These are phyloP conservation scores for Rhizoclosmatium sp. DNA, from an alignment of 192 early-diverging fungal species.

Conservation along the genomic window DNA sequence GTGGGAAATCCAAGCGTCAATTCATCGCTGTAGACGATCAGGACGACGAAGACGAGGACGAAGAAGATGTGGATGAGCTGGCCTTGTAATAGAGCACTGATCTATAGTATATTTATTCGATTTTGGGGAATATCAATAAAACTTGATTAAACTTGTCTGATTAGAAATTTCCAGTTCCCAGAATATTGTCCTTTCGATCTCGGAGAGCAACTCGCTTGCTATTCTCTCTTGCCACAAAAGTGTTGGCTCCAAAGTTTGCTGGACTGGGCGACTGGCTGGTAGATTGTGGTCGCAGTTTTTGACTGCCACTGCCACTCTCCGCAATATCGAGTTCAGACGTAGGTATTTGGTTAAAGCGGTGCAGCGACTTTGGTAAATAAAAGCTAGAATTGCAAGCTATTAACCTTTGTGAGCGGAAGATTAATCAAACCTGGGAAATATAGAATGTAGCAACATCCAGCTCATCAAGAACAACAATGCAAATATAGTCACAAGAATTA, in stretches of 20 bases:
- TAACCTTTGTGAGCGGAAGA: too few relatives aligned
- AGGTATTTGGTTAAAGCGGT: background rate
- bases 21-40: background rate
- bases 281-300: too few relatives aligned
- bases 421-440: background rate
- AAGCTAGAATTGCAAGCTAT: background rate
- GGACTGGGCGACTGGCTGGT: too few relatives aligned
- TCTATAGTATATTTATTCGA: too few relatives aligned
- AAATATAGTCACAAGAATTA: background rate
- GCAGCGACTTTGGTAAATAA: background rate
- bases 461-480: background rate
- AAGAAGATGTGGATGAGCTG: slow-evolving; percentile 23
- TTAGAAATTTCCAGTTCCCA: too few relatives aligned
- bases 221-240: too few relatives aligned
- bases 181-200: too few relatives aligned
- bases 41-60: slow-evolving; percentile 5
- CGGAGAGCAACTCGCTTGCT: too few relatives aligned
- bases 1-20: slow-evolving; percentile 20
- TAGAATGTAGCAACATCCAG: background rate
- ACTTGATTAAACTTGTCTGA: too few relatives aligned
- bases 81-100: background rate
- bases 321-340: background rate
- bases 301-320: too few relatives aligned
- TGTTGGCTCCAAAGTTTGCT: too few relatives aligned
- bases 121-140: too few relatives aligned